A percentile compares a stretch with the other conserved stretches of the same genome.
phyloP scores from a whole-genome alignment of 2,329 filamentous ascomycete species.

The Sclerotinia trifoliorum region DNA sequence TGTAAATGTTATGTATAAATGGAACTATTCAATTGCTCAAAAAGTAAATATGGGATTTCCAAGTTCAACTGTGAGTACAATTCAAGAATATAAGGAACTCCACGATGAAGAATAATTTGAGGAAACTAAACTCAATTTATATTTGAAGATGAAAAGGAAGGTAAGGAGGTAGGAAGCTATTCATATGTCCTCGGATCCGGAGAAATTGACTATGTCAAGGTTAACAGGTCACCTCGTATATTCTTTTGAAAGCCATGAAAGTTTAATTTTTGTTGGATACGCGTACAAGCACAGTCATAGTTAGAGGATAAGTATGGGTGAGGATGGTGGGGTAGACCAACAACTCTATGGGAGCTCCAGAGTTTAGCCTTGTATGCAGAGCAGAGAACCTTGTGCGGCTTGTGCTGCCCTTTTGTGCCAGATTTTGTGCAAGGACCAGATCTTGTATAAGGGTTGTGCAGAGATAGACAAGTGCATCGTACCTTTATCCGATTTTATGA shows the following conservation, averaged over 20 bases:
- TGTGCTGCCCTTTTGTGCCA: too few relatives aligned
- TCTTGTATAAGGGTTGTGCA: neutral
- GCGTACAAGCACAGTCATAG: neutral
- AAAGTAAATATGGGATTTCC: neutral
- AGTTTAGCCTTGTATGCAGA: too few relatives aligned
- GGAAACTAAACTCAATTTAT: neutral
- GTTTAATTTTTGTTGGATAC: neutral
- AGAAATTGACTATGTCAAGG: neutral
- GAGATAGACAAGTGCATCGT: neutral
- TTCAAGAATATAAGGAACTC: too few relatives aligned
- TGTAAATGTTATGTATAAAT: conserved; percentile 12
- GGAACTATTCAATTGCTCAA: neutral
- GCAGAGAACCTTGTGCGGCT: too few relatives aligned
- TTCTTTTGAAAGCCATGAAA: neutral
- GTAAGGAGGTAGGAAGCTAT: neutral
- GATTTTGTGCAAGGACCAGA: neutral
- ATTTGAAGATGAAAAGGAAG: neutral
- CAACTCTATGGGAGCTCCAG: too few relatives aligned
- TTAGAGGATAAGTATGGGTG: neutral
- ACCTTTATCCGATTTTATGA: conserved; percentile 2
- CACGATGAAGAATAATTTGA: too few relatives aligned
- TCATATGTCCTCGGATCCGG: neutral
- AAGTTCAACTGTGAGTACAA: neutral
- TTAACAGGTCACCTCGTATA: too few relatives aligned
- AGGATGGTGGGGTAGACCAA: too few relatives aligned